A percentile compares a stretch with the other conserved stretches of the same genome.
These are phyloP conservation scores for Vanrija pseudolonga DNA, from an alignment of 1,284 basidiomycete species.

Conservation along the genomic window DNA sequence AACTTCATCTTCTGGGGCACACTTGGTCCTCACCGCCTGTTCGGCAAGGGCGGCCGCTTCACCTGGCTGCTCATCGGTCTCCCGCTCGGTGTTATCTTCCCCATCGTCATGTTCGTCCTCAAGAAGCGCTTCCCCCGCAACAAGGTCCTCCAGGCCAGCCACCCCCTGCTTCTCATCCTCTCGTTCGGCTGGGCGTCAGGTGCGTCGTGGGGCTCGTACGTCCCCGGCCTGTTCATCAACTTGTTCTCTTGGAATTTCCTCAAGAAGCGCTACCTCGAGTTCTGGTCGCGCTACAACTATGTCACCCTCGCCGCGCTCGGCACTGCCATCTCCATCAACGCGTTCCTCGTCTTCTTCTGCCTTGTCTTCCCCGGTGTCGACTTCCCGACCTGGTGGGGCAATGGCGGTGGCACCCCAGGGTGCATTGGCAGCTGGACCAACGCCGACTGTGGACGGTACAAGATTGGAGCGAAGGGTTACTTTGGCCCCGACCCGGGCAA, in stretches of 20 bases:
- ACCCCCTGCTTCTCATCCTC: neutral
- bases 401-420: neutral
- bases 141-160: neutral
- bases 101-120: neutral
- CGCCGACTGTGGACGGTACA: neutral
- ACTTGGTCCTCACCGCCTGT: neutral
- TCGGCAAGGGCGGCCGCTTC: neutral
- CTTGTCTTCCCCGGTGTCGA: neutral
- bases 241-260: neutral
- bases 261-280: neutral
- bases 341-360: neutral
- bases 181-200: neutral
- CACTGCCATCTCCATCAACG: neutral
- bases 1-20: neutral
- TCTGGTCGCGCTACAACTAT: conserved; percentile 1
- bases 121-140: neutral
- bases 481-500: neutral
- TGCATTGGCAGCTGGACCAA: conserved; percentile 1
- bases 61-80: neutral
- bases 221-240: neutral
- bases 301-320: neutral
- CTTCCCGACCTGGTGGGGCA: neutral
- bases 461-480: neutral
- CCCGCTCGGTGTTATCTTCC: neutral
- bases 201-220: neutral